These are phyloP conservation scores for Neofusicoccum kwambonambiense DNA, from an alignment of 2,329 filamentous ascomycete genomes.

Conservation along the genomic window DNA sequence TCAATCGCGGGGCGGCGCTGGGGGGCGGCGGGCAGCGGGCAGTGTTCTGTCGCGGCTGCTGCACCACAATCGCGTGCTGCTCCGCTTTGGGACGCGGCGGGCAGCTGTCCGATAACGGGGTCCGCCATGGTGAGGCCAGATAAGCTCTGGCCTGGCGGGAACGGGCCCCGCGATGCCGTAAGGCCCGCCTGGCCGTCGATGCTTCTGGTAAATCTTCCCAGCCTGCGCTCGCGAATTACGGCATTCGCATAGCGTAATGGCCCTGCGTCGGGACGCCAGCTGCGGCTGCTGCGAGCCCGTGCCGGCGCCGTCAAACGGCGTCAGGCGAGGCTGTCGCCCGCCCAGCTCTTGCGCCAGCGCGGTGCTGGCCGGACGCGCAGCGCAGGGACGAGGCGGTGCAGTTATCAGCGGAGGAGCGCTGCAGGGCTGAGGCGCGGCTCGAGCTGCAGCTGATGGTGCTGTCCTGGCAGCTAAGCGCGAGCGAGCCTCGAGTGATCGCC, in stretches of 20 bases:
- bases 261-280: background rate
- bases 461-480: background rate
- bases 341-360: background rate
- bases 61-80: background rate
- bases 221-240: background rate
- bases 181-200: background rate
- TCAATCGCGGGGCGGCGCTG: background rate
- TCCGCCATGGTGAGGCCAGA: background rate
- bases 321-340: too few relatives aligned
- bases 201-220: slow-evolving; percentile 7
- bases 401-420: too few relatives aligned
- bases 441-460: background rate
- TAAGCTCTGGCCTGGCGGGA: background rate
- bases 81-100: background rate
- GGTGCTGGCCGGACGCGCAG: background rate
- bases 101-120: slow-evolving; percentile 11
- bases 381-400: background rate
- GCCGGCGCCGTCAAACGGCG: background rate
- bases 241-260: slow-evolving; percentile 13
- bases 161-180: slow-evolving; percentile 2
- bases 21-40: background rate
- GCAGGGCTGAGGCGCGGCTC: background rate
- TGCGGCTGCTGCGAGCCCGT: background rate
- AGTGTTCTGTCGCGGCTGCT: background rate
- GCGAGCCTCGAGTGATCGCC: slow-evolving; percentile 1